phyloP scores from a whole-genome alignment of 768 basidiomycete genomes.

The Hericium coralloides region DNA sequence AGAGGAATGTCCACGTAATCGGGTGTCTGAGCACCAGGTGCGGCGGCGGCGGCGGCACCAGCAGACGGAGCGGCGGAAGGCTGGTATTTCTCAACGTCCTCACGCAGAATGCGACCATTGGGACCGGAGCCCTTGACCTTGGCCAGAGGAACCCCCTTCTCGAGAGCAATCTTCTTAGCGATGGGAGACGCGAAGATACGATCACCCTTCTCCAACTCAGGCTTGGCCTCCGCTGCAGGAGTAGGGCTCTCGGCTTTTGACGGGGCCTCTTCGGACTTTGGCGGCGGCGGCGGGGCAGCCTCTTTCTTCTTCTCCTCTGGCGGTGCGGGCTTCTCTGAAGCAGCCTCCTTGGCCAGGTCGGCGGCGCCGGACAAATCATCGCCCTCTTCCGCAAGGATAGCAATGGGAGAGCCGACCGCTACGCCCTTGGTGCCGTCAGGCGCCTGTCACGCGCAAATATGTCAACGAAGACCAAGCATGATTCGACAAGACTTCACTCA shows the following conservation, averaged over 20 bases:
- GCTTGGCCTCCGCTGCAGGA: constrained; percentile 34
- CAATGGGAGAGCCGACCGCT: constrained; percentile 81
- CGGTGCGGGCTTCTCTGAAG: constrained; percentile 29
- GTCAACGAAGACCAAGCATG: neutral
- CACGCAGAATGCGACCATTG: constrained; percentile 86
- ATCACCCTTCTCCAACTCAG: constrained; percentile 56
- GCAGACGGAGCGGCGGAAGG: constrained; percentile 35
- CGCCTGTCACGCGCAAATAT: constrained; percentile 35
- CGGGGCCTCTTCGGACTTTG: constrained; percentile 27
- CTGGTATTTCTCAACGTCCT: constrained; percentile 90
- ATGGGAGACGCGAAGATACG: constrained; percentile 93
- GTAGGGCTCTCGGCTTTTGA: constrained; percentile 26
- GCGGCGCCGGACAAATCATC: constrained; percentile 85
- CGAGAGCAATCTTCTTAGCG: constrained; percentile 95
- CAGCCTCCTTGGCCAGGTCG: constrained; percentile 58
- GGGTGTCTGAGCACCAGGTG: constrained; percentile 38
- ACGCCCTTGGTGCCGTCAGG: constrained; percentile 83
- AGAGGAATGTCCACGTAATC: constrained; percentile 88
- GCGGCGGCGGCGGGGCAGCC: constrained; percentile 27
- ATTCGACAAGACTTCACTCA: constrained; percentile 28
- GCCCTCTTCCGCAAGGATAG: constrained; percentile 89
- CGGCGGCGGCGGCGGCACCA: constrained; percentile 35
- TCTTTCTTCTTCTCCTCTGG: constrained; percentile 25
- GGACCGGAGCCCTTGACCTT: constrained; percentile 93
- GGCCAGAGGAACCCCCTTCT: constrained; percentile 83